Percentiles rank a stretch among this genome's conserved stretches.
Evolutionary conservation across 1,284 basidiomycete genomes (phyloP).

Genomic region (Papiliotrema laurentii): DNA sequence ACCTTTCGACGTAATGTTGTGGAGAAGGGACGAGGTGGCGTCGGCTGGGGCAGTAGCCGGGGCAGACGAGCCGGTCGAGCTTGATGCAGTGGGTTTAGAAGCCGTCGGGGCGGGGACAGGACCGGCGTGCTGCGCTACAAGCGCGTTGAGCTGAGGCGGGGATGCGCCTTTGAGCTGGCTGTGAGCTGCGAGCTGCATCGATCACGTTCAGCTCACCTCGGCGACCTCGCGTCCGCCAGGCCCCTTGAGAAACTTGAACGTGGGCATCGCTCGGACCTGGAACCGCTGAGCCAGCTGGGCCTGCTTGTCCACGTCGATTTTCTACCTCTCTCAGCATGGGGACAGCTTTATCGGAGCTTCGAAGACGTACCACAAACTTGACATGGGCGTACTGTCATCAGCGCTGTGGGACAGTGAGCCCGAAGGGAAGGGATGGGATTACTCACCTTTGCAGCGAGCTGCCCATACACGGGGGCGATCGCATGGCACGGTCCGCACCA

Average conservation of each 20-base stretch:
- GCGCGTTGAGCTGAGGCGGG: slow-evolving; percentile 38
- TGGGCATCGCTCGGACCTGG: slow-evolving; percentile 50
- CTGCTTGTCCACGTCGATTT: slow-evolving; percentile 50
- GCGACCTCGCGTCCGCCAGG: slow-evolving; percentile 44
- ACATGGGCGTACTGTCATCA: slow-evolving; percentile 33
- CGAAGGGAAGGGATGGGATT: not conserved
- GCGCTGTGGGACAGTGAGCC: not conserved
- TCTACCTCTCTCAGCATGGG: slow-evolving; percentile 27
- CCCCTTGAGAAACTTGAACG: slow-evolving; percentile 52
- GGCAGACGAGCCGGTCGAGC: slow-evolving; percentile 3
- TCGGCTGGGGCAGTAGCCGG: slow-evolving; percentile 10
- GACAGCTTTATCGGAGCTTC: not conserved
- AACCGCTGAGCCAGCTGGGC: slow-evolving; percentile 46
- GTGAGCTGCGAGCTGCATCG: not conserved
- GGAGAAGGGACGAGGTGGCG: slow-evolving; percentile 33
- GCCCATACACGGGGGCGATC: slow-evolving; percentile 43
- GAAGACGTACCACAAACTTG: slow-evolving; percentile 35
- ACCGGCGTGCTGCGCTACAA: slow-evolving; percentile 41
- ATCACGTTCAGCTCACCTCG: slow-evolving; percentile 35
- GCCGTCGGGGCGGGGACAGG: slow-evolving; percentile 24
- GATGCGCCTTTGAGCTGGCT: slow-evolving; percentile 42
- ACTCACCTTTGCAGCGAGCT: slow-evolving; percentile 36
- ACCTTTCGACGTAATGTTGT: slow-evolving; percentile 38
- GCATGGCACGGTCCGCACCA: slow-evolving; percentile 47
- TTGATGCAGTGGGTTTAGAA: not conserved